phyloP scores from a whole-genome alignment of 139 green algal species.

The Chlorella ohadii region DNA sequence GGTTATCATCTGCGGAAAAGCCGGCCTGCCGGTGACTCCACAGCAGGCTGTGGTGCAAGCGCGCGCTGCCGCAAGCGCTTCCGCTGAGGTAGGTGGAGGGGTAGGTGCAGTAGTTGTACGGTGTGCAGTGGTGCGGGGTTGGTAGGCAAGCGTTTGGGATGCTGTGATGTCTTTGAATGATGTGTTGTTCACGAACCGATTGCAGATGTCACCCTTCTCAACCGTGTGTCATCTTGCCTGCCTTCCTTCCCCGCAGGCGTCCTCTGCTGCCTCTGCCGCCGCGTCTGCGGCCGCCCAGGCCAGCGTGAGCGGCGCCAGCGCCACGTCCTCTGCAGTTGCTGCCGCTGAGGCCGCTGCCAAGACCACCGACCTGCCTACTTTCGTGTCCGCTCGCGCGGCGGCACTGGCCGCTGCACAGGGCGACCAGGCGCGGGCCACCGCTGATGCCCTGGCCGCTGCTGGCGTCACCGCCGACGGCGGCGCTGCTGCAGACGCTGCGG shows the following conservation, averaged over 20 bases:
- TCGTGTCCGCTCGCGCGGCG: neutral
- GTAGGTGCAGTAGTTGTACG: too few relatives aligned
- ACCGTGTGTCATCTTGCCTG: too few relatives aligned
- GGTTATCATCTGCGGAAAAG: conserved; percentile 4
- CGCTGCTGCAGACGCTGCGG: neutral
- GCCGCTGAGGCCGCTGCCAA: neutral
- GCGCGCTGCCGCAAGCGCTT: neutral
- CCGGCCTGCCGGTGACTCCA: neutral
- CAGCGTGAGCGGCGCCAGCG: neutral
- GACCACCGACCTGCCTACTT: neutral
- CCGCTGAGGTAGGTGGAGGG: neutral
- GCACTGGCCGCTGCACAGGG: neutral
- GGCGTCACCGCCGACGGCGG: neutral
- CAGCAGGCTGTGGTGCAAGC: conserved; percentile 1
- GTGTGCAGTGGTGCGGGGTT: too few relatives aligned
- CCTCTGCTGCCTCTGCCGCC: neutral
- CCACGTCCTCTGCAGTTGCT: neutral
- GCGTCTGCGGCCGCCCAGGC: neutral
- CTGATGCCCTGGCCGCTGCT: neutral
- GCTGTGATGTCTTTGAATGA: too few relatives aligned
- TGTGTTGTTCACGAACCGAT: too few relatives aligned
- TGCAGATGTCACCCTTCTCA: too few relatives aligned
- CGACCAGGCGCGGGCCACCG: neutral
- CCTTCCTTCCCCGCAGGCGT: neutral
- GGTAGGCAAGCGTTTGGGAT: too few relatives aligned